Evolutionary conservation across 495 filamentous ascomycete genomes (phyloP).

Genomic region (Penicillium fimorum): DNA sequence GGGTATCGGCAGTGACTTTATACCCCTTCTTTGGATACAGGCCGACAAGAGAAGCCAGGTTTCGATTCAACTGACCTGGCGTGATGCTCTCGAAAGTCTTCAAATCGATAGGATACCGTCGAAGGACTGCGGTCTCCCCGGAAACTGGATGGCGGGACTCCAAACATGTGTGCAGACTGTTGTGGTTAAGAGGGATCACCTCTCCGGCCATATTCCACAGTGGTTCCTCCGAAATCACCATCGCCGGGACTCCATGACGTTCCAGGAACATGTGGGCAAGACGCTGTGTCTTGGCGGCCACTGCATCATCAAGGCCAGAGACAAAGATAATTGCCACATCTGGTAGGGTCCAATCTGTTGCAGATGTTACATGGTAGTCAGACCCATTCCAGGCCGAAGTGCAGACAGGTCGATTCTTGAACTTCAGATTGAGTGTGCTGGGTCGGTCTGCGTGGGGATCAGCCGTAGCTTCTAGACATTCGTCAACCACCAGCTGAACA

Average conservation of each 20-base stretch:
- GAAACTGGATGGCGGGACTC: slow-evolving; percentile 57
- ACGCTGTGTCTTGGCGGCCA: slow-evolving; percentile 49
- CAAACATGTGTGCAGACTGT: slow-evolving; percentile 65
- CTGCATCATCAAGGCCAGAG: slow-evolving; percentile 52
- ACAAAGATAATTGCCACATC: slow-evolving; percentile 71
- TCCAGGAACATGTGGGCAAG: slow-evolving; percentile 62
- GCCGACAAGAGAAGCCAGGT: slow-evolving; percentile 65
- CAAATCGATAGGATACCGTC: slow-evolving; percentile 69
- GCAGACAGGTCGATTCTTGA: slow-evolving; percentile 55
- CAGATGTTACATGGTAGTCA: slow-evolving; percentile 45
- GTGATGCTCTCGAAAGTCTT: slow-evolving; percentile 70
- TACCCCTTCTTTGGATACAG: slow-evolving; percentile 37
- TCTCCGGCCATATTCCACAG: slow-evolving; percentile 48
- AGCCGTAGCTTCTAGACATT: slow-evolving; percentile 58
- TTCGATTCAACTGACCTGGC: slow-evolving; percentile 70
- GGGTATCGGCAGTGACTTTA: slow-evolving; percentile 23
- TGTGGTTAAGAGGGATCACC: slow-evolving; percentile 47
- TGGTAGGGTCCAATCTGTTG: slow-evolving; percentile 61
- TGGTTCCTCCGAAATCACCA: slow-evolving; percentile 65
- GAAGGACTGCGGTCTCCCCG: slow-evolving; percentile 49
- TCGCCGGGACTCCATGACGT: slow-evolving; percentile 61
- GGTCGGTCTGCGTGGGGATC: slow-evolving; percentile 40
- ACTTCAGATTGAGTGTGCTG: slow-evolving; percentile 51
- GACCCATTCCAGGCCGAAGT: slow-evolving; percentile 48
- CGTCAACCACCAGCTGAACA: slow-evolving; percentile 71